Conservation (phyloP, 345 rosid species). For the Clarkia xantiana region DNA sequence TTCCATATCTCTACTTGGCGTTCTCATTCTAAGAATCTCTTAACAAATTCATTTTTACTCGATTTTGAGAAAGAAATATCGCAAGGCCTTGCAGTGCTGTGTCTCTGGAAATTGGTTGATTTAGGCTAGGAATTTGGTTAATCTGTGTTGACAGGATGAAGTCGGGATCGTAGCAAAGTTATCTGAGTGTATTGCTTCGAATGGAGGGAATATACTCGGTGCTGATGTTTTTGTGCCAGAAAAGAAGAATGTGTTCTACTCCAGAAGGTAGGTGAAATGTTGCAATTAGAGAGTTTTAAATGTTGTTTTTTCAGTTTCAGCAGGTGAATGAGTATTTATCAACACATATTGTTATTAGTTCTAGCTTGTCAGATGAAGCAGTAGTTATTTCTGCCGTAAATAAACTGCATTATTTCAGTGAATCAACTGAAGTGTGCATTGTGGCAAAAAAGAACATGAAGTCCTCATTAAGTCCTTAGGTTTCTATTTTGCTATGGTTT, state of each 20-base stretch:
- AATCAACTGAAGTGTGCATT: too few relatives aligned
- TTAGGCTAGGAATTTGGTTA: background rate
- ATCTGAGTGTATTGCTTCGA: constrained; percentile 85
- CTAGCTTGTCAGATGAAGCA: too few relatives aligned
- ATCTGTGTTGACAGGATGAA: constrained; percentile 32
- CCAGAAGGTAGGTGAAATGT: constrained; percentile 45
- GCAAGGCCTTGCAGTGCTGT: background rate
- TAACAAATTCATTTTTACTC: background rate
- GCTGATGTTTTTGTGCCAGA: constrained; percentile 88
- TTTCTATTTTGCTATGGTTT: too few relatives aligned
- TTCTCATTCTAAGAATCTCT: background rate
- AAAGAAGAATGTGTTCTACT: constrained; percentile 66
- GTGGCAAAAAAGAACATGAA: too few relatives aligned
- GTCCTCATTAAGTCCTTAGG: too few relatives aligned
- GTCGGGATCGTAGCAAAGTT: constrained; percentile 87
- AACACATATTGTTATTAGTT: too few relatives aligned
- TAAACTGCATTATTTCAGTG: too few relatives aligned
- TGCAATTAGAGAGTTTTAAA: background rate
- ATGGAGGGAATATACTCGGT: constrained; percentile 81
- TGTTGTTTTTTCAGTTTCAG: background rate
- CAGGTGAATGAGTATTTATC: background rate
- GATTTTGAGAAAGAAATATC: background rate
- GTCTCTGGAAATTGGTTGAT: background rate
- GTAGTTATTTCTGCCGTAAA: background rate
- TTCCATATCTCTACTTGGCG: background rate